Evolutionary conservation across 2,329 filamentous ascomycete genomes (phyloP).

Genomic region (Stachybotrys chartarum): DNA sequence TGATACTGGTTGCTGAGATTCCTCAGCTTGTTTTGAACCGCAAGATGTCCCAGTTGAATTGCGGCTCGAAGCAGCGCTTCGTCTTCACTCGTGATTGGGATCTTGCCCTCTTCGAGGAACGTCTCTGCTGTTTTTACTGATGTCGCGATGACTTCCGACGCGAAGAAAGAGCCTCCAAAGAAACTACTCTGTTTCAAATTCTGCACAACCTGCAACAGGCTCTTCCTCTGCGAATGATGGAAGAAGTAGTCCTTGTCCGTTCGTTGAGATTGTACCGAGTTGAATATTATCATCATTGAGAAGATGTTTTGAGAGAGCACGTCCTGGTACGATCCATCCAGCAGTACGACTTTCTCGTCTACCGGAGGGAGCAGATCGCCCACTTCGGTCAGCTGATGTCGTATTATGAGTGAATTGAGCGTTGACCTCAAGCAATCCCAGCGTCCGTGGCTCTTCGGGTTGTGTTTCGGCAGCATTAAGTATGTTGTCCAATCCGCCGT

Average conservation of each 20-base stretch:
- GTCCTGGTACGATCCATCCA: constrained; percentile 81
- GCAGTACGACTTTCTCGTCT: constrained; percentile 60
- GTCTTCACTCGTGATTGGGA: constrained; percentile 56
- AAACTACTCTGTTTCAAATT: constrained; percentile 82
- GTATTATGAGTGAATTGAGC: constrained; percentile 73
- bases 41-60: constrained; percentile 55
- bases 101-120: constrained; percentile 58
- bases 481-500: constrained; percentile 66
- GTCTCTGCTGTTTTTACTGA: constrained; percentile 58
- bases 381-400: constrained; percentile 70
- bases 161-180: constrained; percentile 74
- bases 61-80: constrained; percentile 52
- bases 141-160: constrained; percentile 51
- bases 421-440: constrained; percentile 59
- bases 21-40: constrained; percentile 56
- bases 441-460: constrained; percentile 44
- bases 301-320: constrained; percentile 79
- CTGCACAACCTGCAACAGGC: constrained; percentile 60
- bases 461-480: constrained; percentile 53
- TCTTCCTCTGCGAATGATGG: constrained; percentile 63
- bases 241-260: constrained; percentile 85
- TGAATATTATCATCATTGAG: constrained; percentile 74
- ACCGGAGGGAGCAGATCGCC: constrained; percentile 63
- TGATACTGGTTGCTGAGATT: constrained; percentile 60
- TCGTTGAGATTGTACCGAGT: constrained; percentile 81